Evolutionary conservation across 768 basidiomycete species (phyloP), one percentile per base, ranked within the genome.

Genomic region (Psilocybe cyanescens): DNA sequence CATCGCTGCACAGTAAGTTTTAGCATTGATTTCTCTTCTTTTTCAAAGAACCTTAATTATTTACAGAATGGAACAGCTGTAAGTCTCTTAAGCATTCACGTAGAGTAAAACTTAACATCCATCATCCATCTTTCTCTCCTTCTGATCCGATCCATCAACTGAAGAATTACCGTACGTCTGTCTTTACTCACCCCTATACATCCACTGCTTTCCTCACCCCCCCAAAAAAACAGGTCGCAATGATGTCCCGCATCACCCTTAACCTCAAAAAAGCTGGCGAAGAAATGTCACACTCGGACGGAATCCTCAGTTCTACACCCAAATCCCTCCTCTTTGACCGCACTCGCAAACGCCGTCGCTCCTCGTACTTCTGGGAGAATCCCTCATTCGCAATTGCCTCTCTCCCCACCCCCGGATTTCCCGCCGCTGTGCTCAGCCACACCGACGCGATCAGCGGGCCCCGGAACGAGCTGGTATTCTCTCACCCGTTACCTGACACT

Each of bases 211-310:
- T 61, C 33, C 8, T 28, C 16, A 48, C 50, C 30, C 55, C 62
- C 46, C 46, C 11, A 48, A 70, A 67, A 35, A 44, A 68, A 19
- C 67, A 76, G 60, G 76, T 89, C 9, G 78, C 85, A 0, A 89
- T 88, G 84, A 87, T 88, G 81, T 88, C 86, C 3, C 81, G 88
- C 7, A 88, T 89, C 52, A 88, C 87, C 1, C 78, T 89, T 28
- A 84, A 83, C 68, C 76, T 89, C 8, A 83, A 75, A 71, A 83
- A 81, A 70, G 71, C 71, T 19, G 71, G 69, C 14, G 57, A 68
- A 8, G 60, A 62, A 45, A 54, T 71, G 41, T 65, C 65, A 14
- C 37, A 39, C 44, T 62, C 61, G 12, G 59, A 66, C 45, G 41
- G 28, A 31, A 37, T 64, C 9, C 11, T n/a, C 14, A 39, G 37